These are phyloP conservation scores for Fraxinus paxiana DNA, from an alignment of 305 asterid species.

Conservation along the genomic window DNA sequence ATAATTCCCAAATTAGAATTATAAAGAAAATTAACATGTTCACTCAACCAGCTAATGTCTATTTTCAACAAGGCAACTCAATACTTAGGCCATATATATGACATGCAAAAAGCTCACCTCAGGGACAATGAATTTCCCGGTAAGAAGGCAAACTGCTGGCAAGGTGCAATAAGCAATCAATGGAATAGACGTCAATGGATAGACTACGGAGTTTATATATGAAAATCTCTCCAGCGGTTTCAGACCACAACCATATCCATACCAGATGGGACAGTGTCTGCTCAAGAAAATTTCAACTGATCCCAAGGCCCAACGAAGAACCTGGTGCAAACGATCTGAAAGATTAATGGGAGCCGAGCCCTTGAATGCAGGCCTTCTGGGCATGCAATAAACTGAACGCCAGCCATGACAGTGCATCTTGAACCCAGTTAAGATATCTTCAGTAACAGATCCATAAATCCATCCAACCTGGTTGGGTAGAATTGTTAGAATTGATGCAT, in stretches of 20 bases:
- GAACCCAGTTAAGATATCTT: conserved; percentile 92
- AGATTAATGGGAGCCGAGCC: conserved; percentile 97
- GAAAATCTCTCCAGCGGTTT: conserved; percentile 90
- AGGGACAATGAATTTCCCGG: conserved; percentile 85
- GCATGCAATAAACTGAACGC: conserved; percentile 92
- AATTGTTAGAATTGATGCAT: conserved; percentile 6
- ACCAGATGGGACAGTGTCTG: conserved; percentile 96
- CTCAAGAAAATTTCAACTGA: conserved; percentile 87
- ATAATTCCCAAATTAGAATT: background rate
- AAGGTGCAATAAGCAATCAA: conserved; percentile 75
- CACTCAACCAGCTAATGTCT: background rate
- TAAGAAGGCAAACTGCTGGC: conserved; percentile 91
- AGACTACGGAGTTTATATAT: conserved; percentile 76
- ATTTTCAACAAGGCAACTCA: background rate
- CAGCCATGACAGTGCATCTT: conserved; percentile 98
- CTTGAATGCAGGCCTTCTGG: conserved; percentile 76
- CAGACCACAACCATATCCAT: conserved; percentile 87
- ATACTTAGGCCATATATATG: background rate
- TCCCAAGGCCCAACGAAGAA: conserved; percentile 96
- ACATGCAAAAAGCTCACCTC: conserved; percentile 45
- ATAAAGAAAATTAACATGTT: background rate
- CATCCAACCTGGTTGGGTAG: conserved; percentile 67
- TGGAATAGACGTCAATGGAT: conserved; percentile 85
- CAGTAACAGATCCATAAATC: conserved; percentile 94
- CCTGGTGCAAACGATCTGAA: conserved; percentile 92